phyloP scores from a whole-genome alignment of 768 basidiomycete species.

The Amyloporia xantha region DNA sequence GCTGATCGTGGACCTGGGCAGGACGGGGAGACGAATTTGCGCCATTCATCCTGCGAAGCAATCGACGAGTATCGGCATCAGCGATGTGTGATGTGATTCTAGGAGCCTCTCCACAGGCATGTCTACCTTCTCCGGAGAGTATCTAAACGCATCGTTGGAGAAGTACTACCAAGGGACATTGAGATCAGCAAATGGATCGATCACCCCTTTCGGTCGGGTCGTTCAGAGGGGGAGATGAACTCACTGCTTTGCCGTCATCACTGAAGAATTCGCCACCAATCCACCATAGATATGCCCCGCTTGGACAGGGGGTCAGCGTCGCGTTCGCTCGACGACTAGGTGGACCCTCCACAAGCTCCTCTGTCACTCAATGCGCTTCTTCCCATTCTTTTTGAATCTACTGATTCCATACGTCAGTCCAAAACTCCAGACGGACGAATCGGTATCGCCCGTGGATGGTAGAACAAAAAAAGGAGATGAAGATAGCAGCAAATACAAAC shows the following conservation, averaged over 20 bases:
- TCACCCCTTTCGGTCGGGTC: too few species aligned
- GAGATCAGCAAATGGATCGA: too few species aligned
- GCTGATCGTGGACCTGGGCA: conserved; percentile 87
- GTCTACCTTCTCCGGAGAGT: conserved; percentile 71
- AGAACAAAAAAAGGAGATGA: too few species aligned
- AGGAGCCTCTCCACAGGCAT: not conserved
- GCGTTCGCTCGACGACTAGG: conserved; percentile 82
- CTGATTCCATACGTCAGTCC: conserved; percentile 21
- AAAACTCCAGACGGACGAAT: not conserved
- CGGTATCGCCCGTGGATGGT: not conserved
- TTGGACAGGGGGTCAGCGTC: conserved; percentile 73
- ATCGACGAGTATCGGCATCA: too few species aligned
- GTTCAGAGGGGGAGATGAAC: conserved; percentile 19
- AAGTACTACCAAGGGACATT: conserved; percentile 47
- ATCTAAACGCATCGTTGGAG: conserved; percentile 84
- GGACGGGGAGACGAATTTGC: conserved; percentile 74
- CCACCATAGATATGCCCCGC: conserved; percentile 75
- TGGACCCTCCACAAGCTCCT: conserved; percentile 78
- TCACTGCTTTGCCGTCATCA: conserved; percentile 75
- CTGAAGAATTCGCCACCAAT: conserved; percentile 86
- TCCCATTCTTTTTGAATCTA: conserved; percentile 86
- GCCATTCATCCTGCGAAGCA: conserved; percentile 89
- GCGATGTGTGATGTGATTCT: too few species aligned
- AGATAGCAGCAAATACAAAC: conserved; percentile 39
- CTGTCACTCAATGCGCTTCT: conserved; percentile 71